Evolutionary conservation across 805 yeast species (phyloP).

Genomic region (Metschnikowia chrysomelidarum): DNA sequence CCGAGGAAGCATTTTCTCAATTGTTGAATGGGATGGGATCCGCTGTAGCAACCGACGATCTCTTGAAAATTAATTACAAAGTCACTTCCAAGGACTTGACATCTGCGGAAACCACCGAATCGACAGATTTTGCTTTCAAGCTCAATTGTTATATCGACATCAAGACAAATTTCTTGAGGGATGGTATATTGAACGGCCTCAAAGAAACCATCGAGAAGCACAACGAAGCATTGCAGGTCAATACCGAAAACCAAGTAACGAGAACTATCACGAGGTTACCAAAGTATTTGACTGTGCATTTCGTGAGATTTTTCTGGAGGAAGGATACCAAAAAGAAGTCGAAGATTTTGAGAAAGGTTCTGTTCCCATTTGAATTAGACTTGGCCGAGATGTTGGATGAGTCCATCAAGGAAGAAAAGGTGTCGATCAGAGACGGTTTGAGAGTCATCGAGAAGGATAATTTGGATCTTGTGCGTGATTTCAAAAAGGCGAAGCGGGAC

Average conservation of each 20-base stretch:
- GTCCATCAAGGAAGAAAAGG: slow-evolving; percentile 63
- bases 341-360: slow-evolving; percentile 89
- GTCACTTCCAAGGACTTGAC: slow-evolving; percentile 61
- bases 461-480: slow-evolving; percentile 68
- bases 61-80: slow-evolving; percentile 65
- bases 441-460: slow-evolving; percentile 73
- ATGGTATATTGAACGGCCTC: slow-evolving; percentile 75
- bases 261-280: slow-evolving; percentile 76
- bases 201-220: slow-evolving; percentile 76
- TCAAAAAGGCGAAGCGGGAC: slow-evolving; percentile 56
- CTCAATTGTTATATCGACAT: slow-evolving; percentile 86
- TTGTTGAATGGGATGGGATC: slow-evolving; percentile 53
- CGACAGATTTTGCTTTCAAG: slow-evolving; percentile 58
- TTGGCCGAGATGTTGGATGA: slow-evolving; percentile 81
- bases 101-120: slow-evolving; percentile 31
- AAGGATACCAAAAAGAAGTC: slow-evolving; percentile 87
- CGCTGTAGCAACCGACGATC: slow-evolving; percentile 50
- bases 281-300: slow-evolving; percentile 82
- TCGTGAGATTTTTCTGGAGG: slow-evolving; percentile 95
- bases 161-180: slow-evolving; percentile 81
- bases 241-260: slow-evolving; percentile 66
- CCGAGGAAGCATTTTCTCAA: slow-evolving; percentile 92
- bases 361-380: slow-evolving; percentile 92
- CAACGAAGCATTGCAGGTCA: slow-evolving; percentile 63
- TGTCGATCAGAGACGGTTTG: slow-evolving; percentile 71